Base-by-base conservation (phyloP, 495 filamentous ascomycete species). In the Cercophora newfieldiana region DNA sequence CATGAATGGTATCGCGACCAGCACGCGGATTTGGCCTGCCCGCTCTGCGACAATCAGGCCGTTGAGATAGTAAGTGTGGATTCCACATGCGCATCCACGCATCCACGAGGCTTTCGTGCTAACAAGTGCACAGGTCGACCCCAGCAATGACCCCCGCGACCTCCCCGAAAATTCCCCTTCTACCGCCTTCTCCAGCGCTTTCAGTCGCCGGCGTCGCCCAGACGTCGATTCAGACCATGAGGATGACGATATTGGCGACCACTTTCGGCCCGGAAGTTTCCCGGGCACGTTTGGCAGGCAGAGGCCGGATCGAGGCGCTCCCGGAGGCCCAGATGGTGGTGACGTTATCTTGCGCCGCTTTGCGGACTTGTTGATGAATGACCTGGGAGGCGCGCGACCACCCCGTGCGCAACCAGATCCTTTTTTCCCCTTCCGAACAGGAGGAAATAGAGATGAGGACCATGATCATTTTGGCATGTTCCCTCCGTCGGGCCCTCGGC, bases 1-100 rank as follows among this genome's bases (percentile, higher is more conserved):
- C 81, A 89, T 53, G 90, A 97, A 69, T 97, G 91, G 92, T 89
- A 86, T 65, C 80, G 85, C 60, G 86, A 91, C 69, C 83, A 90
- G 62, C 79, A 83, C 67, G 85, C 83, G 29, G 66, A 65, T 33
- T 76, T 96, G 58, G 75, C 74, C 14, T 99, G 95, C 67, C 93
- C 94, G n/a, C 71, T 77, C 7, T 99, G 95, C 72, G 65, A 81
- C 14, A 85, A 86, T n/a, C 91, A 96, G 6, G 88, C 91, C 73
- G 90, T 86, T 7, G 92, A 99, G 78, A 94, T 97, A 65, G 94
- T 92, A 74, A 65, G 87, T 82, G 50, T 82, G 50, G 29, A 48
- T 10, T 61, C 19, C 59, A 56, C 61, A 69, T 49, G 1, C 25
- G 19, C 48, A 19, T n/a, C 61, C 59, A 49, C 47, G 14, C 25